Base-by-base conservation (phyloP, 192 early-diverging fungal species). In the Rhizoclosmatium globosum region DNA sequence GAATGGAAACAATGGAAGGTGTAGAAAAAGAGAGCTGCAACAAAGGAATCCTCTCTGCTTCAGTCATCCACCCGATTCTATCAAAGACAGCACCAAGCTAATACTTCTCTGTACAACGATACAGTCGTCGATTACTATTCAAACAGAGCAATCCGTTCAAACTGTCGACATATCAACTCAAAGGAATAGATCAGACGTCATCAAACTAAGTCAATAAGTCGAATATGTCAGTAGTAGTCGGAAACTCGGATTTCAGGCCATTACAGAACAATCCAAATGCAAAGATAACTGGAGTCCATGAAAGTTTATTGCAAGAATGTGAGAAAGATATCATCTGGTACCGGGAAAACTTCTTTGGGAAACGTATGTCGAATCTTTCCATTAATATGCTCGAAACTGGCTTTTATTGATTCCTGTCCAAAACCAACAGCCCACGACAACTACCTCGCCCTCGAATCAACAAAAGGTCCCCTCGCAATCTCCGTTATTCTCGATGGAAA, bases 311-410 rank as follows among this genome's bases (percentile, higher is more conserved):
- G 44, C 91, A 92, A 81, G 91, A 92, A 71, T 89, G 91, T 65
- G 91, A 92, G 57, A 87, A 90, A 80, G 91, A 92, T 78, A 87
- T 92, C 44, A 88, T 88, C 50, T 92, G 88, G 84, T 92, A 91
- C 76, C 82, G 89, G 46, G 87, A 88, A 31, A 83, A 91, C 83
- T 92, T 92, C 77, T 85, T 87, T 76, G 87, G 89, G 11, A 89
- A 90, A 80, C 72, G 89, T 90, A 79, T 67, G 77, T 68, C 9
- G 11, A 13, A 31, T 70, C 2, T 39, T 77, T 31, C 31, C 31
- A 31, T 31, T 31, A 31, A 31, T 31, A 31, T 31, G 31, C 31
- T 31, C 61, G n/a, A n/a, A 83, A 13, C 82, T 17, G 31, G 13
- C 58, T 53, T 47, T 17, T 76, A 13, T 68, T 77, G 64, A 2